Evolutionary conservation across 306 rosid species (phyloP), one percentile per base, ranked within the genome.

Genomic region (Medicago ruthenica): DNA sequence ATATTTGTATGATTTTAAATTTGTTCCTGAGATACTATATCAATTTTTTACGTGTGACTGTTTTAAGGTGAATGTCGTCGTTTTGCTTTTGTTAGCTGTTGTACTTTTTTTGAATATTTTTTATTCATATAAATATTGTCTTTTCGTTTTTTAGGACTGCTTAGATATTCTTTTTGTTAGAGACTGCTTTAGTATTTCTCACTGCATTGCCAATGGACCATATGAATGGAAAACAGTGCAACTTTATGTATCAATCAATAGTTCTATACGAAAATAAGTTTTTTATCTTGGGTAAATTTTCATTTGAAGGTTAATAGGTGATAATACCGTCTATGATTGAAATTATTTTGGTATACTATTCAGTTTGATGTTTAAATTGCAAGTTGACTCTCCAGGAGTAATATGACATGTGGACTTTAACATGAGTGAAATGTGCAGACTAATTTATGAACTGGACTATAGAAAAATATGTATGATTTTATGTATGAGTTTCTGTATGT

Each of bases 171-270:
- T n/a, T n/a, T n/a, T n/a, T n/a, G n/a, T n/a, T n/a, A n/a, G n/a
- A n/a, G n/a, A n/a, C n/a, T n/a, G n/a, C 6, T 31, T 31, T 3
- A 31, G 40, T 47, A 10, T 27, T 67, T 61, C 18, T 22, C 41
- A 37, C 65, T 64, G 53, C 44, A 66, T 54, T 54, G 6, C 7
- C 8, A 40, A 18, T 39, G 31, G 42, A 51, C 13, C 41, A 14
- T 54, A 39, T 76, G 42, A 65, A 76, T 8, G 70, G 8, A 39
- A 75, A 65, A 51, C 27, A 22, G 21, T 62, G 15, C 36, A 18
- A 50, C 37, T 16, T 17, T 75, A 44, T 59, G 54, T 18, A 39
- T 40, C 16, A 41, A 21, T 41, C 10, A 14, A 21, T 57, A 13
- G 18, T 40, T 55, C 45, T 55, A 14, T 22, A 39, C 27, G 17